A percentile compares a stretch with the other conserved stretches of the same genome.
Evolutionary conservation across 1,284 basidiomycete genomes (phyloP).

Genomic region (Sporisorium graminicola): DNA sequence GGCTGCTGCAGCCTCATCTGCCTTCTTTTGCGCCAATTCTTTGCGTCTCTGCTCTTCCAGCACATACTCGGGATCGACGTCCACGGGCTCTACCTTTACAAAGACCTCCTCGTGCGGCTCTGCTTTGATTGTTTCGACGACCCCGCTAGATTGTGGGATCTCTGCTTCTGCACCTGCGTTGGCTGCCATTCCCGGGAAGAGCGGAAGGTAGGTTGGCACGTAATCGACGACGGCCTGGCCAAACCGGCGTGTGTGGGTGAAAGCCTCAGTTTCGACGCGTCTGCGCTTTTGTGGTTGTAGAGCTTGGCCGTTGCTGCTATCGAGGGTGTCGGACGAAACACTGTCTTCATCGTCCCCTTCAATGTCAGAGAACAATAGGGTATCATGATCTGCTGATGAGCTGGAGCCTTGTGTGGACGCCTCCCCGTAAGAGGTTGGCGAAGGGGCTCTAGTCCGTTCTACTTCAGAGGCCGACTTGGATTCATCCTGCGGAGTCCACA

Average conservation of each 20-base stretch:
- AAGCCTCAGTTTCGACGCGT: not conserved
- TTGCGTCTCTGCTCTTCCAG: slow-evolving; percentile 35
- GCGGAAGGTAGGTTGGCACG: slow-evolving; percentile 38
- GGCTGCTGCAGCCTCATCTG: slow-evolving; percentile 37
- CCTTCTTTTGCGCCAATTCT: slow-evolving; percentile 43
- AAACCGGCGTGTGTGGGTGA: slow-evolving; percentile 15
- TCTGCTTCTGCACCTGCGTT: not conserved
- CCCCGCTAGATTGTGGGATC: not conserved
- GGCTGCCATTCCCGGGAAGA: slow-evolving; percentile 15
- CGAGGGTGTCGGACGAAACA: slow-evolving; percentile 1
- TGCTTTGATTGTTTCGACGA: not conserved
- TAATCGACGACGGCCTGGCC: slow-evolving; percentile 43
- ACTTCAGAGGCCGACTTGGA: not conserved
- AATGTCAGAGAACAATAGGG: slow-evolving; percentile 27
- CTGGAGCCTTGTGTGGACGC: slow-evolving; percentile 27
- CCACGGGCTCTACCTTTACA: slow-evolving; percentile 15
- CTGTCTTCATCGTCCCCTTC: slow-evolving; percentile 19
- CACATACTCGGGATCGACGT: slow-evolving; percentile 45
- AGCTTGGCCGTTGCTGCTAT: not conserved
- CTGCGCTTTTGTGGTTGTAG: slow-evolving; percentile 15
- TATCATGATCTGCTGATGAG: slow-evolving; percentile 21
- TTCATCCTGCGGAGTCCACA: slow-evolving; percentile 23
- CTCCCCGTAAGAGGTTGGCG: slow-evolving; percentile 1
- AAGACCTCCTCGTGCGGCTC: not conserved
- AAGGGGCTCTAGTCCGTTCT: not conserved